phyloP scores from a whole-genome alignment of 225 moss, liverwort and hornwort genomes.

The Climacium dendroides region DNA sequence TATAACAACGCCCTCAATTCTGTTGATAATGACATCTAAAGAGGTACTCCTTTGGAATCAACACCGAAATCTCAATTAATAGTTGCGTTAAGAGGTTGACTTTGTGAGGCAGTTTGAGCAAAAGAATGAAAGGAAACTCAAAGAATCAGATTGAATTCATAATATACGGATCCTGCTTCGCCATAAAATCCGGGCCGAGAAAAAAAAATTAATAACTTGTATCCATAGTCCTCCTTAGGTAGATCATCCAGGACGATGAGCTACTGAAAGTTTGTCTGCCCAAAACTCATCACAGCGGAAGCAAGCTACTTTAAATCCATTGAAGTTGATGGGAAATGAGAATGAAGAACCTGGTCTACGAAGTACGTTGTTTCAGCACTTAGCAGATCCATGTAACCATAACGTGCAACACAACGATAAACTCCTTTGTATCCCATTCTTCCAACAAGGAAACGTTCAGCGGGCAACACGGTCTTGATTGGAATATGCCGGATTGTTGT shows the following conservation, averaged over 20 bases:
- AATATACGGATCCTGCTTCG: not conserved
- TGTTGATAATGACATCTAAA: not conserved
- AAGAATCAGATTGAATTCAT: not conserved
- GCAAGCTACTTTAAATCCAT: not conserved
- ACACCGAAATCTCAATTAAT: too few species aligned
- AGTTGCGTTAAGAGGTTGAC: not conserved
- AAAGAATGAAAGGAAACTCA: not conserved
- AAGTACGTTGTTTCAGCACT: constrained; percentile 57
- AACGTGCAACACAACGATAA: constrained; percentile 78
- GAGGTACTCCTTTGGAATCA: not conserved
- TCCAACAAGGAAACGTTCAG: constrained; percentile 70
- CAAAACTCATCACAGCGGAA: not conserved
- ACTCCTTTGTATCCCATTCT: constrained; percentile 64
- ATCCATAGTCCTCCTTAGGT: not conserved
- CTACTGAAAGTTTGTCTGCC: not conserved
- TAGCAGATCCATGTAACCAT: constrained; percentile 72
- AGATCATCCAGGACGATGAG: not conserved
- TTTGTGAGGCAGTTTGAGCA: not conserved
- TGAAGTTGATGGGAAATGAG: not conserved
- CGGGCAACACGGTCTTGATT: constrained; percentile 60
- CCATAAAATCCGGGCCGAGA: not conserved
- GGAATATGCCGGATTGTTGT: constrained; percentile 75
- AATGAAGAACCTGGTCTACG: constrained; percentile 44
- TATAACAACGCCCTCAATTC: not conserved
- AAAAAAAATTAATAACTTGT: not conserved